Evolutionary conservation across 78 protist species (phyloP), one percentile per base, ranked within the genome.

Genomic region (Mastigamoeba balamuthi): DNA sequence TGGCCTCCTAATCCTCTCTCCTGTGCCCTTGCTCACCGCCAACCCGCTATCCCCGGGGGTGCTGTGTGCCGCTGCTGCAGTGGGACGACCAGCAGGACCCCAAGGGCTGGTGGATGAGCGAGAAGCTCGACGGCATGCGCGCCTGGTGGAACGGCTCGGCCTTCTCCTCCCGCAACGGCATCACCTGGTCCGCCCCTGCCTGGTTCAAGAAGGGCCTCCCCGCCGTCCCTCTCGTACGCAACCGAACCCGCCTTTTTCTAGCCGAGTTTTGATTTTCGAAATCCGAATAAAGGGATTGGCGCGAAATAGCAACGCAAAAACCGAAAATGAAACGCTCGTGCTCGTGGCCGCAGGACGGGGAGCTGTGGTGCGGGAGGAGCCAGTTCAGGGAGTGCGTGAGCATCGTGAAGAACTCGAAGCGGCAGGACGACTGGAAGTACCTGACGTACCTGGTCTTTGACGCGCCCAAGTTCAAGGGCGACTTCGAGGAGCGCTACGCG

Each of bases 61-160:
- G n/a, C n/a, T n/a, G n/a, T n/a, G n/a, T n/a, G n/a, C n/a, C n/a
- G n/a, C n/a, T n/a, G n/a, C n/a, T n/a, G 44, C 66, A 76, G 29
- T 68, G 69, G 74, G 27, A 23, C 43, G 33, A 72, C 41, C 1
- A 66, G 41, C 3, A 4, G 40, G 52, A 76, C 72, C 71, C 74
- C 30, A 76, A 3, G 36, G 81, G 81, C 27, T 76, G 73, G 75
- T 76, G 81, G 81, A 63, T 76, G 73, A 66, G 73, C 42, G 81
- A 76, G 52, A 76, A 76, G 73, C 30, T 76, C 37, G 81, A 76
- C 58, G 81, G 81, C 5, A 74, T 76, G 7, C 39, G 81, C 35
- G 81, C 81, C 25, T 76, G 3, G 9, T 76, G 81, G 81, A 38
- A 76, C 42, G 81, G 81, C 27, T 1, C 33, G 40, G 5, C 2